phyloP scores from a whole-genome alignment of 345 rosid species.

The Eucalyptus decipiens region DNA sequence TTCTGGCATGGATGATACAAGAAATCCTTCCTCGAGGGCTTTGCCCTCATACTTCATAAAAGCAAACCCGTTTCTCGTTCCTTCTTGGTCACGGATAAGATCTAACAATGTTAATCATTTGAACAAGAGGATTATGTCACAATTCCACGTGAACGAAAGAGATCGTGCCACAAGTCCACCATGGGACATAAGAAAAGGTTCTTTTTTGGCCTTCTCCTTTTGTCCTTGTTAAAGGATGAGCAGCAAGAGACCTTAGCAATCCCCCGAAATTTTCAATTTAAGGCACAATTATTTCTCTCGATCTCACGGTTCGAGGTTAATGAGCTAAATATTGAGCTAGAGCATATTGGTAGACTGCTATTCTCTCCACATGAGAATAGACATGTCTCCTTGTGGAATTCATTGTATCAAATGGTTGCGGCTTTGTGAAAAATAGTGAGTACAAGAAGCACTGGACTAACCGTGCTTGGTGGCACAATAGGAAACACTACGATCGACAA shows the following conservation, averaged over 20 bases:
- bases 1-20: neutral
- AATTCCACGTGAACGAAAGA: neutral
- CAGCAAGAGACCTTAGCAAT: neutral
- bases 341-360: neutral
- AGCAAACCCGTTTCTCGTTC: neutral
- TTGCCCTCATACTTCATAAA: neutral
- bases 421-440: neutral
- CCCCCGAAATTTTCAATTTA: rapidly evolving
- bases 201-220: neutral
- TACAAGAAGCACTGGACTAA: neutral
- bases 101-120: neutral
- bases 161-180: neutral
- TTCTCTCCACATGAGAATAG: neutral
- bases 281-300: neutral
- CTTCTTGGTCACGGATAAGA: neutral
- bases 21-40: neutral
- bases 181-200: neutral
- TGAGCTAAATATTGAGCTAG: neutral
- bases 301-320: neutral
- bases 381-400: neutral
- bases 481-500: rapidly evolving
- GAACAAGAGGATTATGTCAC: neutral
- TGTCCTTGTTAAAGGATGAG: neutral
- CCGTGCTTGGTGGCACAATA: neutral
- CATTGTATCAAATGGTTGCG: neutral